Percentiles rank a stretch among this genome's conserved stretches.
Conservation (phyloP, 2,329 filamentous ascomycete genomes). For the Scedosporium minutisporum region DNA sequence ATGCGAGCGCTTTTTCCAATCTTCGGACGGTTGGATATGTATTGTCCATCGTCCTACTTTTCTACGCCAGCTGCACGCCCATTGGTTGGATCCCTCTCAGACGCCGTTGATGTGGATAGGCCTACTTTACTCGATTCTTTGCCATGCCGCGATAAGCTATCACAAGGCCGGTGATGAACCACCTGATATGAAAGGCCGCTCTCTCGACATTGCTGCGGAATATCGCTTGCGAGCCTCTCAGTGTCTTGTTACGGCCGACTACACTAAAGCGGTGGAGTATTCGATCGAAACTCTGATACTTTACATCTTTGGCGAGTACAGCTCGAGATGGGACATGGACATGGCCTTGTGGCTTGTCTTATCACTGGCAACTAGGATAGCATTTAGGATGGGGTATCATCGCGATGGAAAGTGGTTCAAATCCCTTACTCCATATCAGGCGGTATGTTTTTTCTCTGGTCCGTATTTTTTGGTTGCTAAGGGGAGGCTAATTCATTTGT, state of each 20-base stretch:
- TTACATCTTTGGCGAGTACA: constrained; percentile 68
- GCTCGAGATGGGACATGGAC: constrained; percentile 64
- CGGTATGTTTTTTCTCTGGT: constrained; percentile 26
- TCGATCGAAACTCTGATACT: constrained; percentile 72
- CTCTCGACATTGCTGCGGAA: constrained; percentile 48
- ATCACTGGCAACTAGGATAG: constrained; percentile 45
- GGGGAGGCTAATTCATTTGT: background rate
- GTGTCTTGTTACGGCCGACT: constrained; percentile 66
- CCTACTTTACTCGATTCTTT: constrained; percentile 66
- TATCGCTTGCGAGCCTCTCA: constrained; percentile 68
- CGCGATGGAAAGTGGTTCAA: constrained; percentile 68
- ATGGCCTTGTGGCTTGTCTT: constrained; percentile 52
- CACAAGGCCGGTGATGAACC: constrained; percentile 73
- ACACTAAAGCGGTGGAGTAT: constrained; percentile 63
- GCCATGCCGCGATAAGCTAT: constrained; percentile 69
- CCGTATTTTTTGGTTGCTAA: background rate
- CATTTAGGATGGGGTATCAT: constrained; percentile 67
- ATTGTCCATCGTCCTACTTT: constrained; percentile 81
- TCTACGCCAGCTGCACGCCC: constrained; percentile 55
- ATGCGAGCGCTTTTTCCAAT: constrained; percentile 85
- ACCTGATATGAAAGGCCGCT: constrained; percentile 62
- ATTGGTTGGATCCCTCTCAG: constrained; percentile 65
- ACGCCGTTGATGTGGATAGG: constrained; percentile 71
- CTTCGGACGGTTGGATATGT: constrained; percentile 58
- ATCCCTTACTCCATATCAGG: constrained; percentile 62